Evolutionary conservation across 805 yeast species (phyloP).

Genomic region (Spathaspora girioi): DNA sequence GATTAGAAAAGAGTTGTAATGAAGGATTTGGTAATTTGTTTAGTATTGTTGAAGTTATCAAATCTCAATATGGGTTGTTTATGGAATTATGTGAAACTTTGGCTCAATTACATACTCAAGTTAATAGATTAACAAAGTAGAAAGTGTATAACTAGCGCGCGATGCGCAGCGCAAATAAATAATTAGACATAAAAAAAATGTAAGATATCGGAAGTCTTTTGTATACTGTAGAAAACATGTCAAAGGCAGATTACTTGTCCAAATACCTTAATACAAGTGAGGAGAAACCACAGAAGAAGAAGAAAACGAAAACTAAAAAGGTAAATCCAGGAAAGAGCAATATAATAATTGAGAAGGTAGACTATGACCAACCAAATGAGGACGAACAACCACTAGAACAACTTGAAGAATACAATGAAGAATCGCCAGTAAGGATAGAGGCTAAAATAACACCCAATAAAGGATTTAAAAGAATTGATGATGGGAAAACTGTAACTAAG

Average conservation of each 20-base stretch:
- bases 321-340: neutral
- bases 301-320: constrained; percentile 13
- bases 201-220: neutral
- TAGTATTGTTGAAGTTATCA: constrained; percentile 56
- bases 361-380: constrained; percentile 9
- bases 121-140: constrained; percentile 12
- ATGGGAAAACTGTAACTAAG: constrained; percentile 10
- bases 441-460: constrained; percentile 14
- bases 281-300: constrained; percentile 10
- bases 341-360: constrained; percentile 5
- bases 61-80: constrained; percentile 65
- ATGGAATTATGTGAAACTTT: constrained; percentile 73
- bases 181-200: neutral
- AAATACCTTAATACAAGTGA: constrained; percentile 18
- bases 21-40: constrained; percentile 39
- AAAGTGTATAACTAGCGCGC: neutral
- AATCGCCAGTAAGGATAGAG: constrained; percentile 20
- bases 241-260: constrained; percentile 29
- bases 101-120: constrained; percentile 59
- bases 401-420: constrained; percentile 13
- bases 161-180: neutral
- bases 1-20: constrained; percentile 34
- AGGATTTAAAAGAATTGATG: constrained; percentile 38
- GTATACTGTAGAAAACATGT: constrained; percentile 6
- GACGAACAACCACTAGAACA: constrained; percentile 8